Conservation (phyloP, 306 rosid species). For the Malus orientalis region DNA sequence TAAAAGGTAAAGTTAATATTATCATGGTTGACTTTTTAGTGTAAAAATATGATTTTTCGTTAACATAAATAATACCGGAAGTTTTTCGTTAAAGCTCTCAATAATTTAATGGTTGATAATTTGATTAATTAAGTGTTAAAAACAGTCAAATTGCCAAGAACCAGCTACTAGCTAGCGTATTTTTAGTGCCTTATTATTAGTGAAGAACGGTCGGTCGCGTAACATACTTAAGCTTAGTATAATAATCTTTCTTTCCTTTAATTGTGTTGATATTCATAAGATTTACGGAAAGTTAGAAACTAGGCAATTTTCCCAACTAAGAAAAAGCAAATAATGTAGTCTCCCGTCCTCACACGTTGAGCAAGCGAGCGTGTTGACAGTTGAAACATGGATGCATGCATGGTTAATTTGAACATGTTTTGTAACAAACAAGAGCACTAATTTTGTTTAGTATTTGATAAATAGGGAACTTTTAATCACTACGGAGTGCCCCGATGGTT, state of each 20-base stretch:
- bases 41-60: too few species aligned
- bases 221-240: background rate
- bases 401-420: background rate
- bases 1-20: too few species aligned
- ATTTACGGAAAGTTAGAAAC: background rate
- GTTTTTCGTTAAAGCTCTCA: too few species aligned
- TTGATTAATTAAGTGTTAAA: background rate
- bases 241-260: background rate
- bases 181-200: background rate
- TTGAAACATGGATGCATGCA: background rate
- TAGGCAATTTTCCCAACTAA: too few species aligned
- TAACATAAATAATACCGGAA: too few species aligned
- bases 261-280: background rate
- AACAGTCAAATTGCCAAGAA: background rate
- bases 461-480: background rate
- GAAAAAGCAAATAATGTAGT: background rate
- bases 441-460: background rate
- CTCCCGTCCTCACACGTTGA: background rate
- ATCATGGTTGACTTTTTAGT: too few species aligned
- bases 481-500: too few species aligned
- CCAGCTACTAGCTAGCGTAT: background rate
- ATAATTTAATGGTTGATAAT: too few species aligned
- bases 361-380: background rate
- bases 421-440: background rate
- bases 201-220: background rate